A percentile compares a stretch with the other conserved stretches of the same genome.
These are phyloP conservation scores for Solanum aculeatissimum DNA, from an alignment of 305 asterid genomes.

Conservation along the genomic window DNA sequence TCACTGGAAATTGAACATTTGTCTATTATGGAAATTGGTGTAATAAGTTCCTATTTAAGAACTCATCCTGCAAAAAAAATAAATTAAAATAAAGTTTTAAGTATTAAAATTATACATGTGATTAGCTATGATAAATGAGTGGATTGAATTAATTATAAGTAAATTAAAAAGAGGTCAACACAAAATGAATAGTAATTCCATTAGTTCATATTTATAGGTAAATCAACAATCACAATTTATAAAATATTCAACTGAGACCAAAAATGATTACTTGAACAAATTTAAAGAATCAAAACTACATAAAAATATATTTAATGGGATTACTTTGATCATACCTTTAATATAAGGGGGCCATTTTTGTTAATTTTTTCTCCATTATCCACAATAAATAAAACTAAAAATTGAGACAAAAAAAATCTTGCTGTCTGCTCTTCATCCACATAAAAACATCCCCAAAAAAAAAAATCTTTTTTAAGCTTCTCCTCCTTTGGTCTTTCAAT, in stretches of 20 bases:
- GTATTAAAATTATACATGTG: background rate
- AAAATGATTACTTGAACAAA: background rate
- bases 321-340: background rate
- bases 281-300: background rate
- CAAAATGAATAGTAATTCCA: too few relatives aligned
- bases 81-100: too few relatives aligned
- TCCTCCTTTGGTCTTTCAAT: background rate
- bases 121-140: too few relatives aligned
- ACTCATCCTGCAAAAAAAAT: too few relatives aligned
- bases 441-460: background rate
- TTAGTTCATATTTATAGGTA: background rate
- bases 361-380: background rate
- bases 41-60: too few relatives aligned
- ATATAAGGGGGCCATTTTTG: background rate
- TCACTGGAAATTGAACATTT: too few relatives aligned
- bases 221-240: background rate
- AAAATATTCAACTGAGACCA: background rate
- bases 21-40: too few relatives aligned
- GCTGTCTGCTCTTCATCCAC: conserved; percentile 5
- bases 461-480: background rate
- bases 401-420: background rate
- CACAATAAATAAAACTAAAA: background rate
- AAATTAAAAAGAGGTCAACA: too few relatives aligned
- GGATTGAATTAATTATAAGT: too few relatives aligned
- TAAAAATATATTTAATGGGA: background rate